Evolutionary conservation across 2,329 filamentous ascomycete species (phyloP), one percentile per base, ranked within the genome.

Genomic region (Ramularia collo-cygni): DNA sequence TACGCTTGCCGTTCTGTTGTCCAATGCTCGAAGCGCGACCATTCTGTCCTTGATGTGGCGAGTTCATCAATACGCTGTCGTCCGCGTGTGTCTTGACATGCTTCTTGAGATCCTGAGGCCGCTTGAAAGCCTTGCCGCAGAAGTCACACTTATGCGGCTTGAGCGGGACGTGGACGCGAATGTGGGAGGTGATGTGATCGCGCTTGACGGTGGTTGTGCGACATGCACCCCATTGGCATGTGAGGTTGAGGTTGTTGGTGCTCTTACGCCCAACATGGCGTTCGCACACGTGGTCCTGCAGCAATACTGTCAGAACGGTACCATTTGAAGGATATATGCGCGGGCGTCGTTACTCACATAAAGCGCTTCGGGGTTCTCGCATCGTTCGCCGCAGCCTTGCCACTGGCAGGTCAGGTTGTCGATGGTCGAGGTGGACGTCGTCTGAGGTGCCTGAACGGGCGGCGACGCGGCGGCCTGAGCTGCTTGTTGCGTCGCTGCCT

Each of bases 131-230:
- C 73, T 98, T 98, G 62, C 87, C 87, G 62, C 92, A 98, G 68
- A 95, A 94, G 62, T 95, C 89, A 66, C 92, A 98, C 69, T 95
- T 96, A 72, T 98, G 92, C 53, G 92, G 92, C 75, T 98, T 98
- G 46, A 98, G 73, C 1, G 92, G 92, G n/a, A 98, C 90, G 64
- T 98, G 92, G 38, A 96, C 92, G 51, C 92, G 86, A 57, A 98
- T 95, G 67, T 98, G 92, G 36, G 92, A 96, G 36, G 92, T 98
- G 67, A 98, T 98, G 70, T 98, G 92, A 59, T 96, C 92, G 58
- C 92, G 87, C 76, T 98, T 96, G 63, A 96, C 90, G 2, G 90
- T 96, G 34, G 89, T 95, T 15, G 90, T 96, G 49, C 88, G 81
- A 71, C 92, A 98, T 50, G 83, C 84, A 56, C 89, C 92, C 92